Evolutionary conservation across 371 early-diverging fungal genomes (phyloP).

Genomic region (Actinomortierella ambigua): DNA sequence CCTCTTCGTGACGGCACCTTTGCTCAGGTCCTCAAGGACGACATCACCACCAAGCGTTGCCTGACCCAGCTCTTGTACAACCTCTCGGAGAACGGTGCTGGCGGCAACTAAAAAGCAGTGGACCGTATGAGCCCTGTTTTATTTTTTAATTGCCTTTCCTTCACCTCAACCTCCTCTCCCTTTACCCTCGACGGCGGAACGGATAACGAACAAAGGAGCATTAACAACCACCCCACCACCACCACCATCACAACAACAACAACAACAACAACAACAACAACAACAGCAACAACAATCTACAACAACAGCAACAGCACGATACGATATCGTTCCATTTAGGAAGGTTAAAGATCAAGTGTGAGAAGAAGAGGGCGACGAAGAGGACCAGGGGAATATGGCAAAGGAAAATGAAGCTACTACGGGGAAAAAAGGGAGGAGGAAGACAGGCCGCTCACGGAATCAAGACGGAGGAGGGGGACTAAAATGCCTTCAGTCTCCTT

Average conservation of each 20-base stretch:
- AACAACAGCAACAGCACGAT: no score
- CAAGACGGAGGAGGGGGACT: no score
- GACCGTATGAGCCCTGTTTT: conserved; percentile 2
- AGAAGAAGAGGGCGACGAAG: no score
- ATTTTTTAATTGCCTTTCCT: conserved; percentile 3
- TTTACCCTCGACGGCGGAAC: conserved; percentile 2
- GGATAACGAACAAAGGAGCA: conserved; percentile 1
- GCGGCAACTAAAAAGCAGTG: conserved; percentile 15
- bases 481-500: no score
- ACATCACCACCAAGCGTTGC: conserved; percentile 78
- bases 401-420: neutral
- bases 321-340: no score
- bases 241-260: no score
- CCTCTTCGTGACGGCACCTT: conserved; percentile 84
- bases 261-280: neutral
- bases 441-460: no score
- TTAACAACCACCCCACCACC: no score
- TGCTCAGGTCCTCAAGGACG: conserved; percentile 79
- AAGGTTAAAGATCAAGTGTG: no score
- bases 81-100: conserved; percentile 54
- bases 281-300: neutral
- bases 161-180: neutral
- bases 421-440: no score
- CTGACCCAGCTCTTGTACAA: conserved; percentile 70
- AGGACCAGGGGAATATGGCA: no score